Conservation (phyloP, 2,329 filamentous ascomycete genomes). For the Mollisia scopiformis region DNA sequence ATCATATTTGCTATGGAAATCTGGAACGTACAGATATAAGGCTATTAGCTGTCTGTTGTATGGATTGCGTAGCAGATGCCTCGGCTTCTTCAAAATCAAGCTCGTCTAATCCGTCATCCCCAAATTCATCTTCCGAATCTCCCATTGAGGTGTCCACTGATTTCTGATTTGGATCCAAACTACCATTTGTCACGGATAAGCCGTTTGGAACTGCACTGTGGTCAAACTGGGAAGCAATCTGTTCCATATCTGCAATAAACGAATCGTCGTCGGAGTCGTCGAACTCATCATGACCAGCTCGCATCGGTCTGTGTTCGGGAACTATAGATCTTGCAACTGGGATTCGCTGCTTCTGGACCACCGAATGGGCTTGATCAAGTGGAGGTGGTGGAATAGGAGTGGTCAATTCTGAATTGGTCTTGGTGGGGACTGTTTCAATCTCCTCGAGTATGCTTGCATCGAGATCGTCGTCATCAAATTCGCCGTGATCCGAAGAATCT, state of each 20-base stretch:
- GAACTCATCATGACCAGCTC: slow-evolving; percentile 58
- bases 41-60: slow-evolving; percentile 37
- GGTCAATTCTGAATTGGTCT: neutral
- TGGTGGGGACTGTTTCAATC: slow-evolving; percentile 33
- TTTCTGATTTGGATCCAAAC: neutral
- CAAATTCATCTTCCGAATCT: slow-evolving; percentile 74
- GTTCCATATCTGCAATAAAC: slow-evolving; percentile 60
- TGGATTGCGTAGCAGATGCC: slow-evolving; percentile 71
- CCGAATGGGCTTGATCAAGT: neutral
- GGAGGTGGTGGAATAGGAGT: slow-evolving; percentile 8
- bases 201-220: slow-evolving; percentile 32
- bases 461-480: slow-evolving; percentile 57
- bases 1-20: slow-evolving; percentile 34
- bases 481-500: slow-evolving; percentile 37
- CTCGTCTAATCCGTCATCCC: slow-evolving; percentile 61
- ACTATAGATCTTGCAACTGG: slow-evolving; percentile 1
- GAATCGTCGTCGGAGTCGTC: slow-evolving; percentile 68
- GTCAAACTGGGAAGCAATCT: slow-evolving; percentile 59
- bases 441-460: slow-evolving; percentile 49
- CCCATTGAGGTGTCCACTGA: slow-evolving; percentile 40
- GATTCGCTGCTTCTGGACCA: neutral
- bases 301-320: slow-evolving; percentile 2
- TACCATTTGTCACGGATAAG: neutral
- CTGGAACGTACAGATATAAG: slow-evolving; percentile 57
- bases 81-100: slow-evolving; percentile 79